These are phyloP conservation scores for Verticillium zaregamsianum DNA, from an alignment of 2,329 filamentous ascomycete genomes.

Conservation along the genomic window DNA sequence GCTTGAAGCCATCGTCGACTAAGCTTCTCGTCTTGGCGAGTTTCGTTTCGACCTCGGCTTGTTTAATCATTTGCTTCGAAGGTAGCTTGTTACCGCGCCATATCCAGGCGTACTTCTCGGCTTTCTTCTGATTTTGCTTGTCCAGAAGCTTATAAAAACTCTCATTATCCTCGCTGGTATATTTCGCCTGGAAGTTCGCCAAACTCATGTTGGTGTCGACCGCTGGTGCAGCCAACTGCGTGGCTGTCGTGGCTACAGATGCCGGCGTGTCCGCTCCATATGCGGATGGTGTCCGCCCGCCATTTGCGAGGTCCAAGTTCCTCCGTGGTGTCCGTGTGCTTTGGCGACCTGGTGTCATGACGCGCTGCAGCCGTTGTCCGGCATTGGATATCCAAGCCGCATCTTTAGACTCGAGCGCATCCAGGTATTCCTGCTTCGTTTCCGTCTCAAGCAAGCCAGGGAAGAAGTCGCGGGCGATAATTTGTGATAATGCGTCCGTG, in stretches of 20 bases:
- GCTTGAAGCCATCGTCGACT: slow-evolving; percentile 51
- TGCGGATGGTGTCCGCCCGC: slow-evolving; percentile 56
- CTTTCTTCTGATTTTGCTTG: slow-evolving; percentile 79
- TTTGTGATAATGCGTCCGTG: slow-evolving; percentile 83
- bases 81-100: slow-evolving; percentile 84
- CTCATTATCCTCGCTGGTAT: slow-evolving; percentile 97
- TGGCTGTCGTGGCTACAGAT: slow-evolving; percentile 42
- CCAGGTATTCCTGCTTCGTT: slow-evolving; percentile 85
- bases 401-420: slow-evolving; percentile 84
- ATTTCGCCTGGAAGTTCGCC: slow-evolving; percentile 81
- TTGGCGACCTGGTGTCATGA: slow-evolving; percentile 72
- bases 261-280: slow-evolving; percentile 72
- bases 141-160: slow-evolving; percentile 92
- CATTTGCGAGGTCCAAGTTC: slow-evolving; percentile 22
- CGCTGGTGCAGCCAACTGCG: slow-evolving; percentile 35
- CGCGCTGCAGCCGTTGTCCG: slow-evolving; percentile 64
- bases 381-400: slow-evolving; percentile 82
- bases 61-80: slow-evolving; percentile 71
- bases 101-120: slow-evolving; percentile 84
- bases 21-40: slow-evolving; percentile 42
- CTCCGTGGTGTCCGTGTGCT: slow-evolving; percentile 12
- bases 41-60: slow-evolving; percentile 57
- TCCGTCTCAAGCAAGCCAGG: slow-evolving; percentile 83
- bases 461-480: slow-evolving; percentile 96
- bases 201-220: slow-evolving; percentile 78